These are phyloP conservation scores for Verbascum thapsus DNA, from an alignment of 257 asterid genomes.

Conservation along the genomic window DNA sequence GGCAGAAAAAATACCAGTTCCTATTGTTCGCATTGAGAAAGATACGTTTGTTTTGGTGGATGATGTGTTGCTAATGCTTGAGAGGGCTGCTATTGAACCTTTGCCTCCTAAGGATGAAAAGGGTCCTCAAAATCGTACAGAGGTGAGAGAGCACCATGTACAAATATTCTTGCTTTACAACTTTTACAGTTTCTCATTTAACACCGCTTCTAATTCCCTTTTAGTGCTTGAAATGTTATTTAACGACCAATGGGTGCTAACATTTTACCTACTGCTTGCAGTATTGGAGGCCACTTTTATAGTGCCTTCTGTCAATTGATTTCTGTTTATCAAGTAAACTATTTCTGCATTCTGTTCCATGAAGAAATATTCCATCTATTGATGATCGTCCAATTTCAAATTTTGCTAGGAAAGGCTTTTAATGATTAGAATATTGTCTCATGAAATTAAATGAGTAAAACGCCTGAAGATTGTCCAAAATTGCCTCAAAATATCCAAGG, in stretches of 20 bases:
- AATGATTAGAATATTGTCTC: too few species aligned
- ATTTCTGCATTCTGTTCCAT: neutral
- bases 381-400: neutral
- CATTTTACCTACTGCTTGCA: neutral
- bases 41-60: slow-evolving; percentile 78
- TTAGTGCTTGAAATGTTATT: too few species aligned
- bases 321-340: neutral
- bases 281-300: too few species aligned
- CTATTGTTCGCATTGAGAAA: slow-evolving; percentile 67
- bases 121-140: slow-evolving; percentile 93
- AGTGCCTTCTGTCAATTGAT: too few species aligned
- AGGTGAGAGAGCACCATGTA: slow-evolving; percentile 52
- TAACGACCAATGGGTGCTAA: too few species aligned
- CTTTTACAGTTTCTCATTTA: too few species aligned
- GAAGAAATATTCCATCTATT: neutral
- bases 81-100: slow-evolving; percentile 88
- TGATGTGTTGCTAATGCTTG: slow-evolving; percentile 80
- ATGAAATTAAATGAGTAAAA: too few species aligned
- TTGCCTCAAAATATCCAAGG: neutral
- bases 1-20: slow-evolving; percentile 57
- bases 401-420: too few species aligned
- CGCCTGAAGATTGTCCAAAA: neutral
- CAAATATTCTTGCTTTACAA: neutral
- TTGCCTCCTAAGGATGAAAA: slow-evolving; percentile 96
- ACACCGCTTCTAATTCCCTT: too few species aligned